These are phyloP conservation scores for Nakaseomyces sp. DNA, from an alignment of 1,139 yeast genomes.

Conservation along the genomic window DNA sequence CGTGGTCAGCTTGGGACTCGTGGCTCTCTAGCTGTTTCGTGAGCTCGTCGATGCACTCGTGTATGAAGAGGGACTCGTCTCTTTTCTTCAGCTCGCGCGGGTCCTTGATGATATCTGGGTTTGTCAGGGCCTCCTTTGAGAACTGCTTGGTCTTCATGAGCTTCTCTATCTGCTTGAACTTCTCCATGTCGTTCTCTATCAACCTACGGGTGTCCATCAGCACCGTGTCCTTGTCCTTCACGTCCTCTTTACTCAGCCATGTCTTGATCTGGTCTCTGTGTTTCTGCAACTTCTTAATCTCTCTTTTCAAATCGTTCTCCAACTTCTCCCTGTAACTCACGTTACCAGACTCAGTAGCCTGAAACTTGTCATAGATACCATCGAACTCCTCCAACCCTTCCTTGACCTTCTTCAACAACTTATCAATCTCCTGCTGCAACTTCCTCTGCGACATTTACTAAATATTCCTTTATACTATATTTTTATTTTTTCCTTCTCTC, in stretches of 20 bases:
- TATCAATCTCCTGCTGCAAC: slow-evolving; percentile 82
- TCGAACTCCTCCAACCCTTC: slow-evolving; percentile 92
- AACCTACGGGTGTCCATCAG: slow-evolving; percentile 71
- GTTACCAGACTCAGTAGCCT: slow-evolving; percentile 55
- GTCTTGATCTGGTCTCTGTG: slow-evolving; percentile 92
- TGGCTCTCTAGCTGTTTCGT: slow-evolving; percentile 72
- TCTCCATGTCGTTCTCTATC: slow-evolving; percentile 92
- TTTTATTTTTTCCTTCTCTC: neutral
- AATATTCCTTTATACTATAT: neutral
- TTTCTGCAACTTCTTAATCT: slow-evolving; percentile 89
- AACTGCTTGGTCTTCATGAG: slow-evolving; percentile 93
- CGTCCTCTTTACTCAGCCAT: slow-evolving; percentile 89
- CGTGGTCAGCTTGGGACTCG: slow-evolving; percentile 70
- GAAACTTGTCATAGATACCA: slow-evolving; percentile 76
- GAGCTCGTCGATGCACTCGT: slow-evolving; percentile 70
- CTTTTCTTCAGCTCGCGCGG: slow-evolving; percentile 75
- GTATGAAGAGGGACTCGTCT: slow-evolving; percentile 66
- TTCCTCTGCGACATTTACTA: slow-evolving; percentile 54
- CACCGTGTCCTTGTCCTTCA: slow-evolving; percentile 72
- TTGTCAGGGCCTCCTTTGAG: slow-evolving; percentile 84
- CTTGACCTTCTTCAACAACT: slow-evolving; percentile 85
- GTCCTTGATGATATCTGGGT: slow-evolving; percentile 51
- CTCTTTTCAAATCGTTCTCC: slow-evolving; percentile 89
- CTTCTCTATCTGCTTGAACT: slow-evolving; percentile 91
- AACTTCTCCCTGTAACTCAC: slow-evolving; percentile 89